Conservation (phyloP, 768 basidiomycete genomes). For the Mycena epipterygia region DNA sequence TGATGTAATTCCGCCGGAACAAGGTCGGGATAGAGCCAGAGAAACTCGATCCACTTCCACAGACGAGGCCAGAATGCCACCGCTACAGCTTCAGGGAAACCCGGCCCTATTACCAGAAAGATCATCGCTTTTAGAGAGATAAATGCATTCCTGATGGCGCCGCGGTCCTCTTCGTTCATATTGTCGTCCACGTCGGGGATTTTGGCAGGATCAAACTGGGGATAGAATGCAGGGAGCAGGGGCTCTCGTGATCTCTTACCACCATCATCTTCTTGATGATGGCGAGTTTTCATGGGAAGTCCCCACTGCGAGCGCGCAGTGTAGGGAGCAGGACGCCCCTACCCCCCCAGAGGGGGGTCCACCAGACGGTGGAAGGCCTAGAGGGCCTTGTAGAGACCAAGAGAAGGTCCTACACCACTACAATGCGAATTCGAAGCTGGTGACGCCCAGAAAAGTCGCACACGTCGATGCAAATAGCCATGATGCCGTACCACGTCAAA, state of each 20-base stretch:
- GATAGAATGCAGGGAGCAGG: background rate
- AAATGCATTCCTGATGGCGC: background rate
- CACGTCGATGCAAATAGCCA: too few relatives aligned
- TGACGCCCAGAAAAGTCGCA: too few relatives aligned
- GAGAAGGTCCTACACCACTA: background rate
- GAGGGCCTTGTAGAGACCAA: background rate
- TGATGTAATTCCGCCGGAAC: too few relatives aligned
- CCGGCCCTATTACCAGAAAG: background rate
- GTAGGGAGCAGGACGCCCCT: slow-evolving; percentile 8
- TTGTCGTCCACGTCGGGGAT: background rate
- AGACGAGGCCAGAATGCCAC: background rate
- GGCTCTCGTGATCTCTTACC: background rate
- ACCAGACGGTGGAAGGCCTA: background rate
- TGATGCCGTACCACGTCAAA: too few relatives aligned
- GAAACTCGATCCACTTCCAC: background rate
- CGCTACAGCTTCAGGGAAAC: background rate
- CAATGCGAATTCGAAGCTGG: too few relatives aligned
- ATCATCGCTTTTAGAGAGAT: background rate
- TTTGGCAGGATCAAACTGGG: background rate
- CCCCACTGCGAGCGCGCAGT: slow-evolving; percentile 5
- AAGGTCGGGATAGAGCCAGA: background rate
- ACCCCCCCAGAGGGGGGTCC: slow-evolving; percentile 4
- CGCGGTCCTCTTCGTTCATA: background rate
- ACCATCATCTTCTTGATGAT: background rate
- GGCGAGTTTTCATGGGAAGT: background rate